Conservation (phyloP, 495 filamentous ascomycete genomes). For the Daldinia decipiens region DNA sequence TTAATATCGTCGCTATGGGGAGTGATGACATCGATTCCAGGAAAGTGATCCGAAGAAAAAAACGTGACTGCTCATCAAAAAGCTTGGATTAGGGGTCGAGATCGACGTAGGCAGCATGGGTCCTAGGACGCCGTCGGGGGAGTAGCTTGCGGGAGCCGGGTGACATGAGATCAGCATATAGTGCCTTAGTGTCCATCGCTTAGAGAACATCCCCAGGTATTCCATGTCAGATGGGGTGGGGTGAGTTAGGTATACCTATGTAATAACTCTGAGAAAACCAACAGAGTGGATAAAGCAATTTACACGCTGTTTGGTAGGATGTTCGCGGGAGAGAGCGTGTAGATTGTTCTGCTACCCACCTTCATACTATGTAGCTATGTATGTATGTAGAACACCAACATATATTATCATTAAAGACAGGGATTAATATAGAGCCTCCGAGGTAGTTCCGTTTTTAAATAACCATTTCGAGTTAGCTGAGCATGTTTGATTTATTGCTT, state of each 20-base stretch:
- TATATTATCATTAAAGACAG: conserved; percentile 33
- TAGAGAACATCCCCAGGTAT: conserved; percentile 39
- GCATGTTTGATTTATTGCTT: conserved; percentile 21
- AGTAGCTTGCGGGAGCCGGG: conserved; percentile 43
- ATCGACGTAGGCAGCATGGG: conserved; percentile 46
- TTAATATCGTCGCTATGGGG: conserved; percentile 26
- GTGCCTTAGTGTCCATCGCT: conserved; percentile 49
- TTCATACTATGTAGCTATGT: too few species aligned
- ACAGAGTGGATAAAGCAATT: conserved; percentile 29
- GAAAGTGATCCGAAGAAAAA: conserved; percentile 42
- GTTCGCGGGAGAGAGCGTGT: conserved; percentile 31
- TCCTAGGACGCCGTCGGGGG: conserved; percentile 38
- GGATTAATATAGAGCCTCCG: conserved; percentile 43
- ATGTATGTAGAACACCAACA: conserved; percentile 24
- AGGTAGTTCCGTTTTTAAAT: conserved; percentile 43
- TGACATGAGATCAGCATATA: conserved; percentile 48
- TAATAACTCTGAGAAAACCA: conserved; percentile 30
- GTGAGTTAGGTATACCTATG: too few species aligned
- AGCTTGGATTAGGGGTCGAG: conserved; percentile 43
- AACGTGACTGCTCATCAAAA: conserved; percentile 41
- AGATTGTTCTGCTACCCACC: conserved; percentile 34
- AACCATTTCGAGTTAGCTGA: conserved; percentile 31
- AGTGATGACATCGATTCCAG: conserved; percentile 41
- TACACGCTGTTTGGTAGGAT: conserved; percentile 23
- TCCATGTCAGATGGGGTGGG: conserved; percentile 44